Conservation (phyloP, 2,329 filamentous ascomycete genomes). For the Fusarium fracticaudum region DNA sequence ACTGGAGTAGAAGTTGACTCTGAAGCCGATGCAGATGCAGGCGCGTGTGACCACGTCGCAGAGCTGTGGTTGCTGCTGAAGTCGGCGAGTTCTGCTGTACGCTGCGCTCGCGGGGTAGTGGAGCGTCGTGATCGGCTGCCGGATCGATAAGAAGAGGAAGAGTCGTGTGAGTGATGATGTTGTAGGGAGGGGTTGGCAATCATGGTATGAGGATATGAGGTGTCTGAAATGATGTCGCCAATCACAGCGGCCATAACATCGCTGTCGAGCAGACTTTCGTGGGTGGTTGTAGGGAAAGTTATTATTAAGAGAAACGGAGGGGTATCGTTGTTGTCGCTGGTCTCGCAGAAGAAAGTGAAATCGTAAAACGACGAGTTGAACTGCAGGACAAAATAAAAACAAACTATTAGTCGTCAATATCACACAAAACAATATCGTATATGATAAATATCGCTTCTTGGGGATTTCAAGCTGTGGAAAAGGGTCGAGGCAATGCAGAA, state of each 20-base stretch:
- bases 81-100: constrained; percentile 36
- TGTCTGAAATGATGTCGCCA: constrained; percentile 78
- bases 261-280: constrained; percentile 30
- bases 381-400: constrained; percentile 34
- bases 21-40: constrained; percentile 24
- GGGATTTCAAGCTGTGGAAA: not conserved
- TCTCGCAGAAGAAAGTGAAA: constrained; percentile 30
- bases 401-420: constrained; percentile 38
- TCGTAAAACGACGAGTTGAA: constrained; percentile 31
- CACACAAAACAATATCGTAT: constrained; percentile 20
- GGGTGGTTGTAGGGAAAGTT: constrained; percentile 1
- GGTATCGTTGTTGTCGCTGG: constrained; percentile 36
- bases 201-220: constrained; percentile 76
- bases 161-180: constrained; percentile 56
- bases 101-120: constrained; percentile 44
- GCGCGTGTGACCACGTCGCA: constrained; percentile 31
- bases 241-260: constrained; percentile 72
- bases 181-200: constrained; percentile 64
- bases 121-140: constrained; percentile 45
- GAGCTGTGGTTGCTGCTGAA: constrained; percentile 24
- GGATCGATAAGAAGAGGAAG: constrained; percentile 43
- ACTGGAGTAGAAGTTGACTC: constrained; percentile 36
- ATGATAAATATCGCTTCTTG: constrained; percentile 17
- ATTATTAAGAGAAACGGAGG: constrained; percentile 30
- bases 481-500: constrained; percentile 20